Percentiles rank a stretch among this genome's conserved stretches.
Evolutionary conservation across 768 basidiomycete species (phyloP).

Genomic region (Leccinum fibrillosum): DNA sequence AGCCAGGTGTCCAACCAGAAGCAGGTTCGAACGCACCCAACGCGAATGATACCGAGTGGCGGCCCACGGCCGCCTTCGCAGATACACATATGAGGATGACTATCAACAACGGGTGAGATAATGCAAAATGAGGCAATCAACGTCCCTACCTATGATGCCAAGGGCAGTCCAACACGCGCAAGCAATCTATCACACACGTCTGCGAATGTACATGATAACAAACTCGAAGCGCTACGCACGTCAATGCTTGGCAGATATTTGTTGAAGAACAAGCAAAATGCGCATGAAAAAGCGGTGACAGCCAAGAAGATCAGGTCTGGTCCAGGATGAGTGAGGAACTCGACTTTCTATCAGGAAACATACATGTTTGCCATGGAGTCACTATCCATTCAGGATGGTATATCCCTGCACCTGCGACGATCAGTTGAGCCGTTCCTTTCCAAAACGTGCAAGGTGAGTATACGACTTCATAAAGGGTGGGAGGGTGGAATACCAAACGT

Average conservation of each 20-base stretch:
- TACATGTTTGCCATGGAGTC: slow-evolving; percentile 60
- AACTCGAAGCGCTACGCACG: slow-evolving; percentile 26
- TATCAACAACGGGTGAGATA: slow-evolving; percentile 25
- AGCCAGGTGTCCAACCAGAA: slow-evolving; percentile 67
- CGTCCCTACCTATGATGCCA: slow-evolving; percentile 44
- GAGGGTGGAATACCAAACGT: slow-evolving; percentile 43
- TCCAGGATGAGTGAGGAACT: background rate
- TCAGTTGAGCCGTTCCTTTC: slow-evolving; percentile 55
- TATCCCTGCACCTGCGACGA: slow-evolving; percentile 57
- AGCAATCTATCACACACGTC: slow-evolving; percentile 38
- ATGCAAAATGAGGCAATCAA: background rate
- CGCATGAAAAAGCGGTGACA: slow-evolving; percentile 44
- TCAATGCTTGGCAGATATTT: slow-evolving; percentile 47
- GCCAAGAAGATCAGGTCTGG: slow-evolving; percentile 56
- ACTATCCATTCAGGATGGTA: slow-evolving; percentile 57
- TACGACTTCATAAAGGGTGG: background rate
- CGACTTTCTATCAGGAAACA: slow-evolving; percentile 6
- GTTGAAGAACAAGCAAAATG: slow-evolving; percentile 57
- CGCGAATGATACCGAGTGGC: slow-evolving; percentile 52
- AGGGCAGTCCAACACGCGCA: slow-evolving; percentile 63
- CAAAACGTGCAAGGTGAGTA: background rate
- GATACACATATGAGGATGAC: slow-evolving; percentile 57
- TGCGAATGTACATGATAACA: background rate
- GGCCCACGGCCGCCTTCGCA: slow-evolving; percentile 53
- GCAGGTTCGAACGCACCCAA: slow-evolving; percentile 58